A percentile compares a stretch with the other conserved stretches of the same genome.
Evolutionary conservation across 1,284 basidiomycete species (phyloP).

Genomic region (Moesziomyces antarcticus): DNA sequence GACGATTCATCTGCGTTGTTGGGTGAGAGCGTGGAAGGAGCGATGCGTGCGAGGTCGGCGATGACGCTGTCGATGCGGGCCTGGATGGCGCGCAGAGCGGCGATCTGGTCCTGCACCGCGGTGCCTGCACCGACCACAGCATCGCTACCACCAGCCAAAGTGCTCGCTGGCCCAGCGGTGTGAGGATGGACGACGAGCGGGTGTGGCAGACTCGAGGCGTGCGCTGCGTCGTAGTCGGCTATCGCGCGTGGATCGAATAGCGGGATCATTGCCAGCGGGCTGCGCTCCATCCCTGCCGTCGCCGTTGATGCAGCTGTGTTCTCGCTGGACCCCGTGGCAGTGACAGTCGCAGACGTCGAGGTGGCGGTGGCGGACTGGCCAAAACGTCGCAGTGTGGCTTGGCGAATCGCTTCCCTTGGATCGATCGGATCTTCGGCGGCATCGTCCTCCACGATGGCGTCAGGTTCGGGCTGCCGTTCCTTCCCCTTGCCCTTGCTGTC

Average conservation of each 20-base stretch:
- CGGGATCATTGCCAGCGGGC: constrained; percentile 52
- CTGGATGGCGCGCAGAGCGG: constrained; percentile 11
- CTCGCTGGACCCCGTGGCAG: not conserved
- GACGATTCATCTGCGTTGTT: not conserved
- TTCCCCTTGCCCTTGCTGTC: constrained; percentile 17
- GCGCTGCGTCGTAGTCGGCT: constrained; percentile 48
- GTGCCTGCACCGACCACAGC: constrained; percentile 2
- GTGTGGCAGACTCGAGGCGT: constrained; percentile 50
- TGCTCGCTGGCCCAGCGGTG: not conserved
- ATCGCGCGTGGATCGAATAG: constrained; percentile 51
- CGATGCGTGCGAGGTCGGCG: constrained; percentile 11
- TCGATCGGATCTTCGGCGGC: constrained; percentile 14
- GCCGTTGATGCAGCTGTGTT: not conserved
- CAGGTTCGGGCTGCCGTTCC: constrained; percentile 5
- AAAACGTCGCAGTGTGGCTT: constrained; percentile 34
- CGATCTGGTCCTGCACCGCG: constrained; percentile 17
- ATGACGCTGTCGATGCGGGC: constrained; percentile 24
- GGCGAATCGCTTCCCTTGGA: constrained; percentile 43
- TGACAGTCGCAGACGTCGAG: not conserved
- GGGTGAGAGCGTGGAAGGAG: constrained; percentile 1
- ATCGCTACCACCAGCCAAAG: not conserved
- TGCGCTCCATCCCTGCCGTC: constrained; percentile 4
- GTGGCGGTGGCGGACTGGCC: constrained; percentile 1
- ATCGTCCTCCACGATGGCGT: not conserved
- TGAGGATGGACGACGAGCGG: constrained; percentile 10